A percentile compares a stretch with the other conserved stretches of the same genome.
These are phyloP conservation scores for Pythium volutum DNA, from an alignment of 352 stramenopile species.

Conservation along the genomic window DNA sequence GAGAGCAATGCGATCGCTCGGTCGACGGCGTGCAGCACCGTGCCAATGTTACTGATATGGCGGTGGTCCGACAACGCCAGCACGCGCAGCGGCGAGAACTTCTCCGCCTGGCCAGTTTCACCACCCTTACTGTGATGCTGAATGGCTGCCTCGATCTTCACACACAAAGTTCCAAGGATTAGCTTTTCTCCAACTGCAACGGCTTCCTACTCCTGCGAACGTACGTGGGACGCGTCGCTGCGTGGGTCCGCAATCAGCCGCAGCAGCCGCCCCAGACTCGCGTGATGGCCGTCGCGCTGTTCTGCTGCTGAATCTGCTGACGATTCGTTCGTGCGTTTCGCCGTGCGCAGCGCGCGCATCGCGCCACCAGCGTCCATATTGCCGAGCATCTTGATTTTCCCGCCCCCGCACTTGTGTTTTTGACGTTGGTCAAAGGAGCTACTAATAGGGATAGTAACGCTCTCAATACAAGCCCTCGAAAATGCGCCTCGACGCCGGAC, in stretches of 20 bases:
- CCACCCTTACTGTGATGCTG: background rate
- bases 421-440: conserved; percentile 2
- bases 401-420: background rate
- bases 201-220: background rate
- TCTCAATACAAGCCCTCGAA: background rate
- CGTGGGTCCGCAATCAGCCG: conserved; percentile 21
- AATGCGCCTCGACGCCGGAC: background rate
- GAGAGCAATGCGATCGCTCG: conserved; percentile 4
- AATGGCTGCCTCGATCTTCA: conserved; percentile 19
- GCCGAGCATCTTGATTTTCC: conserved; percentile 2
- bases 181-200: background rate
- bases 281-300: background rate
- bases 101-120: background rate
- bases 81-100: background rate
- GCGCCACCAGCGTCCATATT: background rate
- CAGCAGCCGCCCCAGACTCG: conserved; percentile 28
- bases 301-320: background rate
- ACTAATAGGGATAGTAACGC: conserved; percentile 5
- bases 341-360: conserved; percentile 17
- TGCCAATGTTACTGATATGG: conserved; percentile 48
- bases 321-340: background rate
- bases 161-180: background rate
- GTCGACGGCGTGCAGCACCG: conserved; percentile 19
- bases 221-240: conserved; percentile 20
- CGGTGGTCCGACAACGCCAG: conserved; percentile 48